phyloP scores from a whole-genome alignment of 176 grass and related monocot species.

The Carex myosuroides region DNA sequence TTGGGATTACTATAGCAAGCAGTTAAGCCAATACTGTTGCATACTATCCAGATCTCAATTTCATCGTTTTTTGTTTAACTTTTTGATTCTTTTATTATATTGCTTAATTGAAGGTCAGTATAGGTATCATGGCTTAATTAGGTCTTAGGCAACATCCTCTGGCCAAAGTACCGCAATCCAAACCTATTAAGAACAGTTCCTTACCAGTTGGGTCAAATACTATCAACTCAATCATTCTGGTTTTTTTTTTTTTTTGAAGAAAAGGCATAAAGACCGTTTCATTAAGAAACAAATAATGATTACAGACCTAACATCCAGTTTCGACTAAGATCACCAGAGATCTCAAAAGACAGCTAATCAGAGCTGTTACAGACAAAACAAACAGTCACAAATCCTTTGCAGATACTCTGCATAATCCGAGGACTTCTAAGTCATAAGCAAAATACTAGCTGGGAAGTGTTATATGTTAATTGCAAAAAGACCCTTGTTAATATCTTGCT shows the following conservation, averaged over 20 bases:
- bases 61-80: not conserved
- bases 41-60: not conserved
- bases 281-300: too few species aligned
- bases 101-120: not conserved
- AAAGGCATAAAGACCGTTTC: not conserved
- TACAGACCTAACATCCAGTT: too few species aligned
- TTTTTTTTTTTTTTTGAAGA: not conserved
- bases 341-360: too few species aligned
- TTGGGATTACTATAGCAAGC: not conserved
- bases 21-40: not conserved
- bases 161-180: not conserved
- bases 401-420: too few species aligned
- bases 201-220: not conserved
- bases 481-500: too few species aligned
- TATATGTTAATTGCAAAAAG: too few species aligned
- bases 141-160: not conserved
- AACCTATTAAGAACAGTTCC: not conserved
- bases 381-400: too few species aligned
- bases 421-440: too few species aligned
- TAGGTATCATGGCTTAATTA: not conserved
- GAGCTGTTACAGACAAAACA: too few species aligned
- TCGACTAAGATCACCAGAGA: too few species aligned
- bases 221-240: not conserved
- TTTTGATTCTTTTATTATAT: not conserved
- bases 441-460: too few species aligned